Evolutionary conservation across 1,284 basidiomycete species (phyloP).

Genomic region (Phenoliferia sp.): DNA sequence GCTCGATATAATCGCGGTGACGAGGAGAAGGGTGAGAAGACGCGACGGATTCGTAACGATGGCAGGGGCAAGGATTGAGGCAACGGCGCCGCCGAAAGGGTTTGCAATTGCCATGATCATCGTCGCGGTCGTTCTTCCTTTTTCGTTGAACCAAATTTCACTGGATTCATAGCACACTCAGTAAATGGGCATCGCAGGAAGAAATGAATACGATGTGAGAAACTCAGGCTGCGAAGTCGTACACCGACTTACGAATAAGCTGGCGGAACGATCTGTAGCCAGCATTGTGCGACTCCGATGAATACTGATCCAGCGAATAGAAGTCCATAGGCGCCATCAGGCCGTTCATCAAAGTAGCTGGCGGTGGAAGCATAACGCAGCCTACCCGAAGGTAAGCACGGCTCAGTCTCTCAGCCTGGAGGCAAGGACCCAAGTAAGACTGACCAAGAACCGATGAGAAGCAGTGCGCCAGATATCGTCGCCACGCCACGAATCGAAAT

Average conservation of each 20-base stretch:
- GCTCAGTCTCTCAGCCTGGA: background rate
- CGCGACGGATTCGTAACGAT: background rate
- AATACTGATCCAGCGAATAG: constrained; percentile 2
- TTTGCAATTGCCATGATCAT: constrained; percentile 1
- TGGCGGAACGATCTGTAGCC: background rate
- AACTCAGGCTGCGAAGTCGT: background rate
- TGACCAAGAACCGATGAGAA: background rate
- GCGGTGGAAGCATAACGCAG: constrained; percentile 6
- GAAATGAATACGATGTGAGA: background rate
- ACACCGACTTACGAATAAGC: background rate
- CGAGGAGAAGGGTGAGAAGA: constrained; percentile 1
- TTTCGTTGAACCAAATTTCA: constrained; percentile 1
- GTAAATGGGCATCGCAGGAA: background rate
- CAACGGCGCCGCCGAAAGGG: constrained; percentile 5
- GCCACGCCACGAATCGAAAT: background rate
- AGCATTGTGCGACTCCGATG: constrained; percentile 4
- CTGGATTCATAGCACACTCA: too few relatives aligned
- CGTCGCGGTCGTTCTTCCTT: background rate
- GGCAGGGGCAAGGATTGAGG: background rate
- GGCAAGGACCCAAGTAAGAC: background rate
- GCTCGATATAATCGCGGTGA: background rate
- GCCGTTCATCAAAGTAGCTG: background rate
- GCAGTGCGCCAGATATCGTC: background rate
- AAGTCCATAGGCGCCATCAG: background rate
- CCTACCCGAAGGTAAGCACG: background rate